Evolutionary conservation across 257 asterid genomes (phyloP).

Genomic region (Coffea canephora): DNA sequence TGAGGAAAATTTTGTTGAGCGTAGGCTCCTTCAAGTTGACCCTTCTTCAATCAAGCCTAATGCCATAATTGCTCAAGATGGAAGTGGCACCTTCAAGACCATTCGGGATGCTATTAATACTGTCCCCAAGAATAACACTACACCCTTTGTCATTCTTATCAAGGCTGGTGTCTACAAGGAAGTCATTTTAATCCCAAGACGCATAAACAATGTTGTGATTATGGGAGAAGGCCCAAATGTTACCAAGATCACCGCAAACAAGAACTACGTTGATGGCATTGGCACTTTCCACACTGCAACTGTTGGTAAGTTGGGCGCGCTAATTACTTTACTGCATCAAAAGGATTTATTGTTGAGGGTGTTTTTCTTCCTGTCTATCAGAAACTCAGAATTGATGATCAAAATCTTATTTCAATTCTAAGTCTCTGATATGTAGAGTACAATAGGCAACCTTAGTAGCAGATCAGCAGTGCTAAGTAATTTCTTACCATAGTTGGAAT

Average conservation of each 20-base stretch:
- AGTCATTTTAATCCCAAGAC: conserved; percentile 20
- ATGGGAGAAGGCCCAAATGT: conserved; percentile 42
- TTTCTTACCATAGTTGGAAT: neutral
- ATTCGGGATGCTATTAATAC: conserved; percentile 21
- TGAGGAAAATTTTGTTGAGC: conserved; percentile 8
- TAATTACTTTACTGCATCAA: neutral
- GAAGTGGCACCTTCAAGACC: conserved; percentile 30
- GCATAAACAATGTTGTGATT: conserved; percentile 20
- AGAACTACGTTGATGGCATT: conserved; percentile 23
- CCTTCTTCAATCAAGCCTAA: conserved; percentile 16
- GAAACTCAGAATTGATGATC: too few species aligned
- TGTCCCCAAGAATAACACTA: conserved; percentile 19
- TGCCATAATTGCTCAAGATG: conserved; percentile 52
- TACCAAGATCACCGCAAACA: conserved; percentile 41
- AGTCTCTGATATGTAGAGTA: neutral
- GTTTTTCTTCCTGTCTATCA: neutral
- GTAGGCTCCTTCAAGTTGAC: conserved; percentile 24
- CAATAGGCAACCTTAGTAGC: neutral
- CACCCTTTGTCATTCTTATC: conserved; percentile 25
- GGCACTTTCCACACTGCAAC: conserved; percentile 38
- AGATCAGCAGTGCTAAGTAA: neutral
- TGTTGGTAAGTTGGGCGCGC: conserved; percentile 28
- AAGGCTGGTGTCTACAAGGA: conserved; percentile 42
- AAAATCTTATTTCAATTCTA: neutral
- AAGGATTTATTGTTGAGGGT: neutral